These are phyloP conservation scores for Isoetes taiwanensis DNA, from an alignment of 75 land plant genomes.

Conservation along the genomic window DNA sequence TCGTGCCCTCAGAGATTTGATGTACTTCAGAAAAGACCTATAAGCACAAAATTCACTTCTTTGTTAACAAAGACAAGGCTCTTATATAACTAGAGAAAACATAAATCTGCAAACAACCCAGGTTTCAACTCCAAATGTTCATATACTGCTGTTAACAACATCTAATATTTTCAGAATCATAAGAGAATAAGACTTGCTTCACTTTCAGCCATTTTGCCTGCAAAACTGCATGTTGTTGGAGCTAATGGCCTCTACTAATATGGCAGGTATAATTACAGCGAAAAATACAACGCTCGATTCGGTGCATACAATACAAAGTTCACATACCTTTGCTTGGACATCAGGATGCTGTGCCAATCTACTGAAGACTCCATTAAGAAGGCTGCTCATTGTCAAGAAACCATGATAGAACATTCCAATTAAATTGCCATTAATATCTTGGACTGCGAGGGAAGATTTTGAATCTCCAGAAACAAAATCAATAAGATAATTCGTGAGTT, in stretches of 20 bases:
- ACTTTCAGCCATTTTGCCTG: neutral
- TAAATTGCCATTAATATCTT: slow-evolving; percentile 34
- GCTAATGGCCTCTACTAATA: no score
- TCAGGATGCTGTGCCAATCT: slow-evolving; percentile 42
- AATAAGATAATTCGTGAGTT: no score
- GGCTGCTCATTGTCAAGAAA: slow-evolving; percentile 30
- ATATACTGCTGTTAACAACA: no score
- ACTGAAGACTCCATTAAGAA: slow-evolving; percentile 31
- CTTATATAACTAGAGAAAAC: no score
- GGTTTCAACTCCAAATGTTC: neutral
- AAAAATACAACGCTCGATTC: no score
- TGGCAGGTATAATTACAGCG: no score
- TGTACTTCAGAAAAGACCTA: slow-evolving; percentile 41
- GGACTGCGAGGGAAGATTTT: no score
- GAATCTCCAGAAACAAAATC: no score
- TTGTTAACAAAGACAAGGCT: neutral
- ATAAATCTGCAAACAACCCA: neutral
- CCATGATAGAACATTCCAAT: slow-evolving; percentile 57
- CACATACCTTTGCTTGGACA: slow-evolving; percentile 42
- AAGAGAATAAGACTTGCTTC: neutral
- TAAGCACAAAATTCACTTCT: neutral
- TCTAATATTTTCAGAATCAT: no score
- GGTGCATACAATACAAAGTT: neutral
- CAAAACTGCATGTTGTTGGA: no score
- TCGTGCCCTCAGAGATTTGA: neutral